Evolutionary conservation across 495 filamentous ascomycete species (phyloP).

Genomic region (Penicillium subrubescens): DNA sequence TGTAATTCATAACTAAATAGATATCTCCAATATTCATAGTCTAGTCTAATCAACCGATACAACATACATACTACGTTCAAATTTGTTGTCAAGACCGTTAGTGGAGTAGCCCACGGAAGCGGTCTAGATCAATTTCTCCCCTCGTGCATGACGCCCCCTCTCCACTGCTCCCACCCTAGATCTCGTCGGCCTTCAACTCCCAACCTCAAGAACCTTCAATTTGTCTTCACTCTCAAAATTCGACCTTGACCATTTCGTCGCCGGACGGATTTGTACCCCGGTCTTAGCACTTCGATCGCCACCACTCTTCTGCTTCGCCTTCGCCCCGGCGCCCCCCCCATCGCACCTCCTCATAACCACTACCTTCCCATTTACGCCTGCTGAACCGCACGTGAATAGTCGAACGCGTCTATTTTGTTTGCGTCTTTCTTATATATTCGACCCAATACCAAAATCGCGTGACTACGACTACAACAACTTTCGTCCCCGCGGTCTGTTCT

Average conservation of each 20-base stretch:
- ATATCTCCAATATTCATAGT: background rate
- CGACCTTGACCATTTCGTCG: background rate
- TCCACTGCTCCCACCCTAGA: slow-evolving; percentile 13
- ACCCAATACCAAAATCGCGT: background rate
- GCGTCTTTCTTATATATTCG: background rate
- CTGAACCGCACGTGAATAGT: background rate
- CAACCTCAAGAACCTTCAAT: background rate
- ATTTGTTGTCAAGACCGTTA: slow-evolving; percentile 12
- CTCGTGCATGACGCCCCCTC: slow-evolving; percentile 21
- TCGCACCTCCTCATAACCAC: too few species aligned
- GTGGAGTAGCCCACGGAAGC: slow-evolving; percentile 24
- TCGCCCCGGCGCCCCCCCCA: too few species aligned
- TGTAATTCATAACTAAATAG: background rate
- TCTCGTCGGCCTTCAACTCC: background rate
- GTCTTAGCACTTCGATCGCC: too few species aligned
- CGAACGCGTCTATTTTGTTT: background rate
- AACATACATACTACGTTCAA: background rate
- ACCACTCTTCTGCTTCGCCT: too few species aligned
- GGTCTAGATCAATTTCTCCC: slow-evolving; percentile 29
- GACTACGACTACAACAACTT: too few species aligned
- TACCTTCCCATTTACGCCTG: too few species aligned
- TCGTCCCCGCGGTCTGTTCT: too few species aligned
- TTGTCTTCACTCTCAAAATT: background rate
- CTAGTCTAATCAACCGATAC: background rate
- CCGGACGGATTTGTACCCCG: background rate